Percentiles rank a stretch among this genome's conserved stretches.
Evolutionary conservation across 2,329 filamentous ascomycete species (phyloP).

Genomic region (Colletotrichum salicis): DNA sequence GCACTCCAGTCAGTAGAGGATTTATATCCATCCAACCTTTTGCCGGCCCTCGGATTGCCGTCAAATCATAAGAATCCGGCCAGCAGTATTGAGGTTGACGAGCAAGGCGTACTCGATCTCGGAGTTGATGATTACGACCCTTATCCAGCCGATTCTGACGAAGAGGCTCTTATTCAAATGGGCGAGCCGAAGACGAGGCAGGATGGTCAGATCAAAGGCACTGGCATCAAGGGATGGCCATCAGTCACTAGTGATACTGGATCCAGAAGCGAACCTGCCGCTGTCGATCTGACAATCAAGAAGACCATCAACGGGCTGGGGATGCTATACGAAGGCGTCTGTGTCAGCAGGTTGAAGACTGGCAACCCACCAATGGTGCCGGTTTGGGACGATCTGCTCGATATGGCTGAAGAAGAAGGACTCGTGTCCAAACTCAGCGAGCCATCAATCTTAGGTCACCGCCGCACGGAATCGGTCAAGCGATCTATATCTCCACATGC

Average conservation of each 20-base stretch:
- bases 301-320: slow-evolving; percentile 38
- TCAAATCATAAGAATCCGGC: slow-evolving; percentile 44
- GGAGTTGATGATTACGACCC: slow-evolving; percentile 59
- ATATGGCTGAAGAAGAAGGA: slow-evolving; percentile 53
- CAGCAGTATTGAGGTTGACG: slow-evolving; percentile 71
- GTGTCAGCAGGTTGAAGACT: slow-evolving; percentile 54
- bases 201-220: not conserved
- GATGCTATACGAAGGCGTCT: slow-evolving; percentile 48
- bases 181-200: slow-evolving; percentile 18
- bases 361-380: slow-evolving; percentile 50
- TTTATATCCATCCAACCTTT: slow-evolving; percentile 77
- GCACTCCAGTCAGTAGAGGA: slow-evolving; percentile 87
- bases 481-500: slow-evolving; percentile 11
- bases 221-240: not conserved
- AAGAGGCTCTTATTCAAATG: slow-evolving; percentile 54
- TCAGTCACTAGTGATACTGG: not conserved
- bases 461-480: not conserved
- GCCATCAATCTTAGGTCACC: not conserved
- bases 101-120: slow-evolving; percentile 62
- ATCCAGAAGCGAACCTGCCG: not conserved
- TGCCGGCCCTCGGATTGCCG: slow-evolving; percentile 56
- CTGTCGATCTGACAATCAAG: not conserved
- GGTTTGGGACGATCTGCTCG: slow-evolving; percentile 50
- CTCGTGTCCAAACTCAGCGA: slow-evolving; percentile 45
- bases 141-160: slow-evolving; percentile 64